Evolutionary conservation across 495 filamentous ascomycete species (phyloP).

Genomic region (Sphaerosporella brunnea): DNA sequence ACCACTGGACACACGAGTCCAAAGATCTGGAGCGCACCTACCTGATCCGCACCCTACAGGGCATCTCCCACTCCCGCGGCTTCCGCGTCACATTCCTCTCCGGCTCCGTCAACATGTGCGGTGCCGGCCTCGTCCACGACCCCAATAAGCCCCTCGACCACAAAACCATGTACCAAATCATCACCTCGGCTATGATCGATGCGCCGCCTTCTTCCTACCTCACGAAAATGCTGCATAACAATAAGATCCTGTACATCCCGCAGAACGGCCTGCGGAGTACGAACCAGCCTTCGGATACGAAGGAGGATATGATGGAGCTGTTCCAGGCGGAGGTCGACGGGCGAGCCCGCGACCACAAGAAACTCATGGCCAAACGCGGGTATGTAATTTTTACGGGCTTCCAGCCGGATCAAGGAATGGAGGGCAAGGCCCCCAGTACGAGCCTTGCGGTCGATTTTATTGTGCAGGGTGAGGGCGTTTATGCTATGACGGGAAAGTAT

Average conservation of each 20-base stretch:
- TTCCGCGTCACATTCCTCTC: conserved; percentile 92
- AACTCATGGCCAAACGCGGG: conserved; percentile 81
- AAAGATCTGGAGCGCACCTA: conserved; percentile 97
- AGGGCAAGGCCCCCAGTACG: conserved; percentile 42
- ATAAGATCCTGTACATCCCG: conserved; percentile 77
- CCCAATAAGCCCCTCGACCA: conserved; percentile 77
- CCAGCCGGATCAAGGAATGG: conserved; percentile 39
- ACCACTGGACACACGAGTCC: conserved; percentile 94
- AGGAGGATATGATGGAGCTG: conserved; percentile 99
- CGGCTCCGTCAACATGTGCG: conserved; percentile 78
- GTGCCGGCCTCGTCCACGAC: conserved; percentile 88
- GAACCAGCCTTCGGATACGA: conserved; percentile 58
- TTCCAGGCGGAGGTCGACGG: conserved; percentile 83
- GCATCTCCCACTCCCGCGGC: conserved; percentile 81
- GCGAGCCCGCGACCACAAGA: conserved; percentile 57
- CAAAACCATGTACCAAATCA: conserved; percentile 99
- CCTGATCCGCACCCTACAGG: conserved; percentile 83
- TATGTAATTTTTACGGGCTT: conserved; percentile 90
- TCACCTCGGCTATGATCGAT: conserved; percentile 79
- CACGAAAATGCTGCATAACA: conserved; percentile 78
- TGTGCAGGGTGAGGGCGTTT: conserved; percentile 77
- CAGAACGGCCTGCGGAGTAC: conserved; percentile 71
- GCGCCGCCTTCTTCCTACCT: conserved; percentile 68
- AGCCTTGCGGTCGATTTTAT: conserved; percentile 93
- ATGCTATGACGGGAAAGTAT: conserved; percentile 73